Evolutionary conservation across 495 filamentous ascomycete genomes (phyloP), one percentile per base, ranked within the genome.

Genomic region (Emericellopsis terricola): DNA sequence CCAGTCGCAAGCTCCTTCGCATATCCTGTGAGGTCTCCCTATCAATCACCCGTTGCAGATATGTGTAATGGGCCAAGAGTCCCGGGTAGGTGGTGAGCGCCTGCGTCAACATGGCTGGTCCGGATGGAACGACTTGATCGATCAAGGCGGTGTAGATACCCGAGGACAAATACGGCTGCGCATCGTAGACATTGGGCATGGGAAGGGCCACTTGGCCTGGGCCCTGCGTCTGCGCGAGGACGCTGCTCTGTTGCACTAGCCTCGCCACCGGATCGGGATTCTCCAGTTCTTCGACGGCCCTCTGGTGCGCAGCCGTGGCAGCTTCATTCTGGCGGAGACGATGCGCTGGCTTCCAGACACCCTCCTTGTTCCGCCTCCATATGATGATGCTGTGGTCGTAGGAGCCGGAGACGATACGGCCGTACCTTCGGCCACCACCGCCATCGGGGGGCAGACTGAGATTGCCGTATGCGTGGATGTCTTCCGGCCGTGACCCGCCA

Each of bases 311-410:
- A 2, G 57, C 56, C 4, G 45, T 45, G 6, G 64, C 61, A 1
- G 60, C 66, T 33, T 66, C 64, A 44, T 70, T 73, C 53, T 94
- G 85, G 9, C 71, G 65, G 8, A 94, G 66, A 21, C 64, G 60
- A 41, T 82, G 75, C 13, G 71, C 70, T 34, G 69, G 65, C 19
- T 69, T 68, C 87, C 89, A 97, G 20, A 71, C 64, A 2, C 83
- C 85, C 41, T 91, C 71, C 16, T 64, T 65, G 37, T 86, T 78
- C 31, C 81, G 75, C 39, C 78, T 77, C 89, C 89, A 97, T 32
- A 97, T 81, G 41, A 94, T 79, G 38, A 97, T 81, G 24, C 72
- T 81, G 56, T 94, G 83, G 43, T 97, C 89, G 44, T 97, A 97
- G 5, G 82, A 92, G 15, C 89, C 89, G 10, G 82, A 91, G 14